Evolutionary conservation across 2,329 filamentous ascomycete species (phyloP), one percentile per base, ranked within the genome.

Genomic region (Fusarium sp.): DNA sequence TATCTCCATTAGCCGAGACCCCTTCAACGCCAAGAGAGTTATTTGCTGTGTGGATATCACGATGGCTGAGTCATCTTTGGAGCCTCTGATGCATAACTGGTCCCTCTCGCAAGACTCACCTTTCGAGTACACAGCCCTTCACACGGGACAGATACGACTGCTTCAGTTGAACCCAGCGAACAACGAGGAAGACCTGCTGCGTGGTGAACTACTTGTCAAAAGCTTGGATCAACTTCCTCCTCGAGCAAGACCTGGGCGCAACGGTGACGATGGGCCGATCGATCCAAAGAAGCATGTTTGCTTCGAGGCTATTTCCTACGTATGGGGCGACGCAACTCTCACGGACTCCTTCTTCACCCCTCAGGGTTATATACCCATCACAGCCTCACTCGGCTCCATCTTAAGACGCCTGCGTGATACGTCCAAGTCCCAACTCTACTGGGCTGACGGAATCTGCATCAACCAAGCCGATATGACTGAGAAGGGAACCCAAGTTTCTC

Each of bases 371-470:
- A 64, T 65, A 1, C 39, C 20, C 0, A 64, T 65, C 15, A 65
- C 52, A 17, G 24, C 47, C 3, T 58, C 59, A 15, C 59, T 65
- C 4, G 26, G 59, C 6, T 64, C 62, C 6, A 47, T 65, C 7
- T 7, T 65, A 8, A 20, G 32, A 1, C 52, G 62, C 2, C 6
- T 65, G 3, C 62, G 62, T 0, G 11, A 57, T 17, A 6, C 5
- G 6, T 13, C 19, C 4, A 9, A 2, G 1, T 37, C 46, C 5
- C 13, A 14, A 1, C 26, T 52, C 0, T 58, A 63, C n/a, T 64
- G 62, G 52, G 62, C 19, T 2, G 62, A 65, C 5, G 52, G 52
- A 0, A 13, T 65, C 15, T 65, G 62, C 7, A 53, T 65, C 15
- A 58, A 65, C 11, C 49, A 52, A 15, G 24, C 17, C 3, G 47